Percentiles rank a stretch among this genome's conserved stretches.
Conservation (phyloP, 352 stramenopile genomes). For the Globisporangium rhizosaccharum region DNA sequence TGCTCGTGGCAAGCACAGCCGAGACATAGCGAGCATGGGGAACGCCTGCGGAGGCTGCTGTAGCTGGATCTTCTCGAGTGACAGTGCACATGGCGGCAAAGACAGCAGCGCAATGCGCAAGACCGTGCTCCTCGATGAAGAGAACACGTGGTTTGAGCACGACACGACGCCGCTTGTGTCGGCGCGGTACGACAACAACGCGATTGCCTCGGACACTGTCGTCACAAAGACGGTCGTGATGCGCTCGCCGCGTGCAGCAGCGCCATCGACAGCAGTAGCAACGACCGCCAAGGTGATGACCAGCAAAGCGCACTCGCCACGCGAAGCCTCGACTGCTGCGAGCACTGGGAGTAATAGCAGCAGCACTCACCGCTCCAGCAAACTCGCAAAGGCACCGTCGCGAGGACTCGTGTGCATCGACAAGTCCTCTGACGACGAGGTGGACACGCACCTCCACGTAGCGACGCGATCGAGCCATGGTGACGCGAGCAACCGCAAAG, state of each 20-base stretch:
- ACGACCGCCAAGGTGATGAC: neutral
- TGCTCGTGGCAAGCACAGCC: neutral
- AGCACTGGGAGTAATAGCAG: neutral
- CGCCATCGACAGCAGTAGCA: neutral
- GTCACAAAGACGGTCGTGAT: slow-evolving; percentile 58
- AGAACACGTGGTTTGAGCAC: slow-evolving; percentile 55
- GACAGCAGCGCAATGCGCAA: slow-evolving; percentile 8
- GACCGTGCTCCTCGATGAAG: slow-evolving; percentile 13
- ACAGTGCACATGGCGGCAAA: neutral
- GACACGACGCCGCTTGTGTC: slow-evolving; percentile 56
- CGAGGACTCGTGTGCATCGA: slow-evolving; percentile 13
- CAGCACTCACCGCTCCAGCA: neutral
- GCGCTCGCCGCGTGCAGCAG: slow-evolving; percentile 25
- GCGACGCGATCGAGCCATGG: neutral
- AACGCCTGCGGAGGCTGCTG: slow-evolving; percentile 15
- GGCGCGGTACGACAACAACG: slow-evolving; percentile 30
- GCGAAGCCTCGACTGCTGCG: neutral
- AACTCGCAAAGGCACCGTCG: slow-evolving; percentile 10
- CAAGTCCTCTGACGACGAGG: slow-evolving; percentile 14
- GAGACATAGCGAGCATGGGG: slow-evolving; percentile 9
- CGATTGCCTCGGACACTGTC: slow-evolving; percentile 22
- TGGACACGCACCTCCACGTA: neutral
- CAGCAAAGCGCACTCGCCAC: slow-evolving; percentile 1
- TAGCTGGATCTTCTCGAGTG: slow-evolving; percentile 12
- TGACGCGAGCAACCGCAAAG: neutral